These are phyloP conservation scores for Lentinus tigrinus DNA, from an alignment of 768 basidiomycete species.

Conservation along the genomic window DNA sequence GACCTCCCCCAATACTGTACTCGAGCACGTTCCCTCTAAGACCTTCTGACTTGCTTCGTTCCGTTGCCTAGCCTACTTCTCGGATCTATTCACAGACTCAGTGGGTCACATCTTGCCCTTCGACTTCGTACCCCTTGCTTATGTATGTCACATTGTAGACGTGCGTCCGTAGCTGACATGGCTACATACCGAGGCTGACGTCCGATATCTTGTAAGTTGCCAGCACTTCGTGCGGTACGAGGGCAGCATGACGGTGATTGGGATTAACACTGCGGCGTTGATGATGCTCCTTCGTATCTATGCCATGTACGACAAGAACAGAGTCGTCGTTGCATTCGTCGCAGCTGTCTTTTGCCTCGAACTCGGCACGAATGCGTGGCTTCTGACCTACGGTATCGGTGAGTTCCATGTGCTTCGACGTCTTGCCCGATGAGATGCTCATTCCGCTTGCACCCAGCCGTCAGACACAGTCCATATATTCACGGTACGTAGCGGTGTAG, in stretches of 20 bases:
- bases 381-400: conserved; percentile 54
- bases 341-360: conserved; percentile 40
- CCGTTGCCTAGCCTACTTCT: conserved; percentile 22
- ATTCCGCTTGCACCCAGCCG: conserved; percentile 11
- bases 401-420: conserved; percentile 23
- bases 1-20: neutral
- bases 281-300: conserved; percentile 58
- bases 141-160: neutral
- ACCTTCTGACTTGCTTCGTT: too few species aligned
- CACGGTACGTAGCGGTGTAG: conserved; percentile 2
- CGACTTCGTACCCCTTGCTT: neutral
- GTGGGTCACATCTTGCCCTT: conserved; percentile 14
- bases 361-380: conserved; percentile 50
- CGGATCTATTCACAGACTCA: conserved; percentile 11
- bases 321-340: conserved; percentile 29
- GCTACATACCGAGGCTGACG: neutral
- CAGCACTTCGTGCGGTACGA: conserved; percentile 33
- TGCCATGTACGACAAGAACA: conserved; percentile 28
- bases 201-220: conserved; percentile 18
- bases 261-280: conserved; percentile 48
- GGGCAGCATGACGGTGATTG: conserved; percentile 48
- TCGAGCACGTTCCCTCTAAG: too few species aligned
- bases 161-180: neutral
- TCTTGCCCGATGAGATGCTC: neutral
- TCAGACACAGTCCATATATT: conserved; percentile 17